Conservation (phyloP, 805 yeast species). For the Candida sithepensis region DNA sequence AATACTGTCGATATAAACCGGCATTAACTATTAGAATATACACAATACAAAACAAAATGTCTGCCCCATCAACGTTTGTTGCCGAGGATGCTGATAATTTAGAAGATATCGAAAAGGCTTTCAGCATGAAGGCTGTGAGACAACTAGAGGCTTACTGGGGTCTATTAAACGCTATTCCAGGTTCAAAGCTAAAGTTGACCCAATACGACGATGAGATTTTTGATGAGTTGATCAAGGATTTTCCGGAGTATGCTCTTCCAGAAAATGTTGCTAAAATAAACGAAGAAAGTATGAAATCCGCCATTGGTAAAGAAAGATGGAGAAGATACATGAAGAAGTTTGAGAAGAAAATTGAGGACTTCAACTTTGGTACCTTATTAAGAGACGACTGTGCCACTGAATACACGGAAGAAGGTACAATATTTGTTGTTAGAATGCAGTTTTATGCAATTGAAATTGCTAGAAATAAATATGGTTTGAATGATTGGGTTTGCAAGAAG, state of each 20-base stretch:
- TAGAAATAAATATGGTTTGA: conserved; percentile 84
- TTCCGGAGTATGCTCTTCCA: conserved; percentile 83
- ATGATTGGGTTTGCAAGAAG: conserved; percentile 73
- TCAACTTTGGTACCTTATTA: conserved; percentile 90
- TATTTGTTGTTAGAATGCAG: conserved; percentile 89
- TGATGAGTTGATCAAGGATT: conserved; percentile 55
- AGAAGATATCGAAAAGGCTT: conserved; percentile 95
- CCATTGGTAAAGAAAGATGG: conserved; percentile 84
- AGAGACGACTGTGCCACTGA: conserved; percentile 71
- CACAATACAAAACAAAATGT: not conserved
- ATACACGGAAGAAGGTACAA: conserved; percentile 78
- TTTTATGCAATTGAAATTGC: conserved; percentile 93
- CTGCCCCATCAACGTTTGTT: conserved; percentile 20
- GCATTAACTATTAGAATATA: not conserved
- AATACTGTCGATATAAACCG: not conserved
- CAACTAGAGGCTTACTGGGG: conserved; percentile 96
- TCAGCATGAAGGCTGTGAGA: conserved; percentile 94
- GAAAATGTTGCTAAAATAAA: conserved; percentile 51
- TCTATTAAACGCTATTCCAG: conserved; percentile 67
- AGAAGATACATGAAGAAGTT: conserved; percentile 79
- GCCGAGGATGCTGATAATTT: conserved; percentile 92
- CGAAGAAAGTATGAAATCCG: conserved; percentile 81
- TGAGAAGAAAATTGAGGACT: conserved; percentile 80
- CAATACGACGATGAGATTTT: conserved; percentile 69
- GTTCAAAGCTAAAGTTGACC: conserved; percentile 73